Conservation (phyloP, 768 basidiomycete species). For the Thelephora ganbajun region DNA sequence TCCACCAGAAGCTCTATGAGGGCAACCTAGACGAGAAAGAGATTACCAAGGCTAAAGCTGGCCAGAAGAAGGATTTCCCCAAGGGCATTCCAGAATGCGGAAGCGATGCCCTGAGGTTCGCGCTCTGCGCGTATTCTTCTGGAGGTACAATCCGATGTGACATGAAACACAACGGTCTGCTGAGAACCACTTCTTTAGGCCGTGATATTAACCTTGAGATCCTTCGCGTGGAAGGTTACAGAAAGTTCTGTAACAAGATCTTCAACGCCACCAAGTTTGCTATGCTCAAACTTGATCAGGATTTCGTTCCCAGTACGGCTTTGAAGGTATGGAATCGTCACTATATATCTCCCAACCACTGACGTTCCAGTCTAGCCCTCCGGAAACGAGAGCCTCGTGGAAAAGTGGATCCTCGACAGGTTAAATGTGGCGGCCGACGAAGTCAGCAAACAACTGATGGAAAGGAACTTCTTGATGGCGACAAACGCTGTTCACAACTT, state of each 20-base stretch:
- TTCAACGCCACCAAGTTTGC: slow-evolving; percentile 99
- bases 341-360: slow-evolving; percentile 3
- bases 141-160: slow-evolving; percentile 39
- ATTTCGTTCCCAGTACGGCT: slow-evolving; percentile 61
- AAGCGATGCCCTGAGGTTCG: slow-evolving; percentile 90
- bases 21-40: slow-evolving; percentile 94
- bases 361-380: slow-evolving; percentile 42
- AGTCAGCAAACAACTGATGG: slow-evolving; percentile 59
- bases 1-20: slow-evolving; percentile 76
- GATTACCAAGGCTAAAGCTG: slow-evolving; percentile 77
- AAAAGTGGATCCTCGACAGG: slow-evolving; percentile 92
- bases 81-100: slow-evolving; percentile 99
- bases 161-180: neutral
- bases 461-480: slow-evolving; percentile 88
- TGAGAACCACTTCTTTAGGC: slow-evolving; percentile 27
- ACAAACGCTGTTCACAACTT: slow-evolving; percentile 80
- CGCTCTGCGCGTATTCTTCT: slow-evolving; percentile 85
- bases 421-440: slow-evolving; percentile 70
- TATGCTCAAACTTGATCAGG: slow-evolving; percentile 88
- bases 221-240: slow-evolving; percentile 89
- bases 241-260: slow-evolving; percentile 99
- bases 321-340: slow-evolving; percentile 37
- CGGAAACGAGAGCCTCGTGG: slow-evolving; percentile 82
- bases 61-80: slow-evolving; percentile 98
- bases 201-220: slow-evolving; percentile 98